These are phyloP conservation scores for Ustulina deusta DNA, from an alignment of 2,329 filamentous ascomycete genomes.

Conservation along the genomic window DNA sequence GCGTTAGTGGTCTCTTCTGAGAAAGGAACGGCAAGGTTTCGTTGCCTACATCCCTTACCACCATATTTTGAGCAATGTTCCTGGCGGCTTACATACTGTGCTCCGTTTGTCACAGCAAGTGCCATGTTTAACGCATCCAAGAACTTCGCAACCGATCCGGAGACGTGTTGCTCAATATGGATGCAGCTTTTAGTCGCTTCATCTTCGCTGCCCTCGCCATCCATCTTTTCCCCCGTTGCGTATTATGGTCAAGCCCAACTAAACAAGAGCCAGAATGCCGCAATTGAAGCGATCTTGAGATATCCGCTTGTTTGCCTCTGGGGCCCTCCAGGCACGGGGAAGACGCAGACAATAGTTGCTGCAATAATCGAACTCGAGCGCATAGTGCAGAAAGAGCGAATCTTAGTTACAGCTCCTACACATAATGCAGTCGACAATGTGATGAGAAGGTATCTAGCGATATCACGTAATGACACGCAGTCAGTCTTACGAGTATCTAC, in stretches of 20 bases:
- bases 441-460: slow-evolving; percentile 21
- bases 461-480: slow-evolving; percentile 6
- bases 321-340: slow-evolving; percentile 27
- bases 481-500: slow-evolving; percentile 23
- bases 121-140: slow-evolving; percentile 20
- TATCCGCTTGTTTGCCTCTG: slow-evolving; percentile 25
- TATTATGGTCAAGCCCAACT: slow-evolving; percentile 6
- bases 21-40: slow-evolving; percentile 24
- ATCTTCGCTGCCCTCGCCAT: background rate
- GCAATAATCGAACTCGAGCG: slow-evolving; percentile 24
- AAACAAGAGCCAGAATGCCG: slow-evolving; percentile 24
- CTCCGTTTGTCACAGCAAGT: slow-evolving; percentile 16
- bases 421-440: slow-evolving; percentile 32
- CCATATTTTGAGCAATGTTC: slow-evolving; percentile 29
- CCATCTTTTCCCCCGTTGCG: background rate
- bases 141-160: slow-evolving; percentile 12
- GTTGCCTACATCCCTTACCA: slow-evolving; percentile 25
- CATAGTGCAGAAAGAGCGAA: slow-evolving; percentile 8
- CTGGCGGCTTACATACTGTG: slow-evolving; percentile 22
- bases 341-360: slow-evolving; percentile 29
- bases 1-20: slow-evolving; percentile 24
- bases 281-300: slow-evolving; percentile 23
- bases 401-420: slow-evolving; percentile 29
- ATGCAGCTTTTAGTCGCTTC: slow-evolving; percentile 22
- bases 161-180: slow-evolving; percentile 19